phyloP scores from a whole-genome alignment of 1,139 yeast genomes.

The Blastobotrys serpentis region DNA sequence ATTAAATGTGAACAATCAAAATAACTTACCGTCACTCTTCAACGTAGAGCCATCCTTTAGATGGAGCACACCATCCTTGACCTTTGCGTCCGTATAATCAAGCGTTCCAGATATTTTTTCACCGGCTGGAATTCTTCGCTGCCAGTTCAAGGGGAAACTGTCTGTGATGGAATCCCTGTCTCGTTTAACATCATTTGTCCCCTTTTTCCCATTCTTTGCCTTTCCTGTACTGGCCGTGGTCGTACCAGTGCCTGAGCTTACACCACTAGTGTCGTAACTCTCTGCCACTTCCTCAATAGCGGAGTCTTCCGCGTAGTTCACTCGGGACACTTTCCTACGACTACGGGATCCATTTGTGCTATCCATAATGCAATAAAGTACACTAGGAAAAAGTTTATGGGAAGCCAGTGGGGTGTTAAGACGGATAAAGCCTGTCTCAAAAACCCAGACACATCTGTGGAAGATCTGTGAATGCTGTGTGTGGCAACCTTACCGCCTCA shows the following conservation, averaged over 20 bases:
- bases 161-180: constrained; percentile 14
- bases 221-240: constrained; percentile 9
- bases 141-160: constrained; percentile 39
- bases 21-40: constrained; percentile 36
- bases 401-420: constrained; percentile 5
- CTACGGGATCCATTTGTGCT: constrained; percentile 20
- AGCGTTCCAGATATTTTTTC: constrained; percentile 35
- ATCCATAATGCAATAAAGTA: constrained; percentile 6
- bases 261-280: neutral
- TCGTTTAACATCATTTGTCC: constrained; percentile 8
- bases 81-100: constrained; percentile 44
- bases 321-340: constrained; percentile 32
- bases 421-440: constrained; percentile 7
- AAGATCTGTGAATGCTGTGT: neutral
- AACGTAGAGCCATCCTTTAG: constrained; percentile 38
- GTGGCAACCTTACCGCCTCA: constrained; percentile 2
- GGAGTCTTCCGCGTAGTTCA: constrained; percentile 34
- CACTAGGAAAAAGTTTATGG: neutral
- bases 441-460: constrained; percentile 5
- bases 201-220: neutral
- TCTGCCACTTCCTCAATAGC: constrained; percentile 14
- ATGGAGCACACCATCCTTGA: constrained; percentile 39
- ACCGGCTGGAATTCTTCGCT: constrained; percentile 31
- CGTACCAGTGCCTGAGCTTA: constrained; percentile 3
- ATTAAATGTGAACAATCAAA: constrained; percentile 1